Evolutionary conservation across 306 rosid species (phyloP).

Genomic region (Medicago ruthenica): DNA sequence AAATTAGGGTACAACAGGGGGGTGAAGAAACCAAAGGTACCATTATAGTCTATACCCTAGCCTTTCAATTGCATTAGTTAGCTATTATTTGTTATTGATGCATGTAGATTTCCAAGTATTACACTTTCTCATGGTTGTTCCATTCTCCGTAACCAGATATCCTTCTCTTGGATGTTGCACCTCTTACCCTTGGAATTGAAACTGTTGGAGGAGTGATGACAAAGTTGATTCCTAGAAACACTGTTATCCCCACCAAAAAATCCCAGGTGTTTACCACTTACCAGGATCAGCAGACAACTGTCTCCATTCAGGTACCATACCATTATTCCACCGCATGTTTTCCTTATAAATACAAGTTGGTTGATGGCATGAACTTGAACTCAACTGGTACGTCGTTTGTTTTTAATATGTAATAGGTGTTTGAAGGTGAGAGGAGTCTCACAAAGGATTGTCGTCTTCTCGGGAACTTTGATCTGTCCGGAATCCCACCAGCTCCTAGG

Average conservation of each 20-base stretch:
- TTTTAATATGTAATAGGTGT: slow-evolving; percentile 59
- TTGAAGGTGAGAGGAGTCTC: slow-evolving; percentile 99
- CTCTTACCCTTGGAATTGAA: slow-evolving; percentile 98
- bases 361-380: too few species aligned
- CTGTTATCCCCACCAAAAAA: slow-evolving; percentile 98
- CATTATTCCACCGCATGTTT: background rate
- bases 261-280: slow-evolving; percentile 99
- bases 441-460: slow-evolving; percentile 96
- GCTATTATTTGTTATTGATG: background rate
- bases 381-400: background rate
- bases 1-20: too few species aligned
- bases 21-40: slow-evolving; percentile 98
- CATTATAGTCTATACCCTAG: background rate
- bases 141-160: slow-evolving; percentile 58
- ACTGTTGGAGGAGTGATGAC: slow-evolving; percentile 99
- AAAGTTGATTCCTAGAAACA: slow-evolving; percentile 97
- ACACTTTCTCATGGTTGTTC: background rate
- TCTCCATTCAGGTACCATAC: slow-evolving; percentile 84
- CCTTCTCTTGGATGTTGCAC: slow-evolving; percentile 97
- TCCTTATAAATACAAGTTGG: background rate
- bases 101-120: background rate
- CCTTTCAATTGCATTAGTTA: background rate
- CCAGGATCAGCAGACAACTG: slow-evolving; percentile 99
- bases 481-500: slow-evolving; percentile 99
- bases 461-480: slow-evolving; percentile 86